Evolutionary conservation across 371 early-diverging fungal genomes (phyloP).

Genomic region (Mortierella sp.): DNA sequence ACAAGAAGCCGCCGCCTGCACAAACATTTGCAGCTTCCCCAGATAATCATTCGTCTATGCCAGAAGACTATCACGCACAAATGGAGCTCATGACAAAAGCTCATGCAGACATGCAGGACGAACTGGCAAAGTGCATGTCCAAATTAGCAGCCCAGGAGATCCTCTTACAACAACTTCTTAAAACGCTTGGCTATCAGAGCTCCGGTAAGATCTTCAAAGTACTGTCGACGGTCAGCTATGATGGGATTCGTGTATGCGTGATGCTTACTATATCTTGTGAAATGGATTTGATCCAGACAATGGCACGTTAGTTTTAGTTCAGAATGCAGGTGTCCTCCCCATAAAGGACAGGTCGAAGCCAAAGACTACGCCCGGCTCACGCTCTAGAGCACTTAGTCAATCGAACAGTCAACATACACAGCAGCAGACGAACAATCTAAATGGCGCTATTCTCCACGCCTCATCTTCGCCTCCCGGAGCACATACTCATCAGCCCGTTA

Average conservation of each 20-base stretch:
- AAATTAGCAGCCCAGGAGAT: constrained; percentile 32
- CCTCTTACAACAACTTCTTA: constrained; percentile 36
- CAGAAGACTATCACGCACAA: constrained; percentile 42
- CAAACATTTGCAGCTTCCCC: constrained; percentile 20
- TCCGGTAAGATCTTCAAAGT: constrained; percentile 26
- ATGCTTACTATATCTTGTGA: no score
- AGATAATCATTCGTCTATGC: constrained; percentile 16
- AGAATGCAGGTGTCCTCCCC: neutral
- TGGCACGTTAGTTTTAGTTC: neutral
- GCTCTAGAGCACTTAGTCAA: neutral
- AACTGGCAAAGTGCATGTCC: constrained; percentile 26
- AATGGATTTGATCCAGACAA: neutral
- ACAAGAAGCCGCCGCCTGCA: constrained; percentile 25
- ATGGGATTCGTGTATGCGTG: no score
- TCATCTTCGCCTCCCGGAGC: constrained; percentile 15
- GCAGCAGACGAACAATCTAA: constrained; percentile 3
- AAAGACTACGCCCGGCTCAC: constrained; percentile 6
- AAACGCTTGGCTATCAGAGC: constrained; percentile 30
- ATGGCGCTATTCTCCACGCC: neutral
- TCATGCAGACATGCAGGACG: constrained; percentile 38
- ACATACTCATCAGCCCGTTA: constrained; percentile 5
- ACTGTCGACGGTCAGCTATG: no score
- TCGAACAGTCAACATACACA: constrained; percentile 7
- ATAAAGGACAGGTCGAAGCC: constrained; percentile 10
- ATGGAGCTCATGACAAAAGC: constrained; percentile 33